Conservation (phyloP, 352 stramenopile genomes). For the Phytophthora cryptogea region DNA sequence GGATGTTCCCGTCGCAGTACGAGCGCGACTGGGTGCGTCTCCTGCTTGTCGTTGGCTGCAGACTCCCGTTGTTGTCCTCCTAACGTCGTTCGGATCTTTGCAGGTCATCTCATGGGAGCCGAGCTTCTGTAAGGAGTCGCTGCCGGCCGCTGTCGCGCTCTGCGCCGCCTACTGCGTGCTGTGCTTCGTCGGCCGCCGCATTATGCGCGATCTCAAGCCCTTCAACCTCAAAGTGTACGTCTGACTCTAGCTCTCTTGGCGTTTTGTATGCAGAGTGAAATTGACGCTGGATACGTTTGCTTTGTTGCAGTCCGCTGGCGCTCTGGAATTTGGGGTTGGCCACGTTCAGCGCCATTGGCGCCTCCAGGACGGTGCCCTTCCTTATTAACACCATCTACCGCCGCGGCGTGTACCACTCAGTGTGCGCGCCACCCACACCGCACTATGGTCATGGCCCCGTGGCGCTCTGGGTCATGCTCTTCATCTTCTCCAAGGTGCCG, state of each 20-base stretch:
- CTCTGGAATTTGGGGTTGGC: conserved; percentile 83
- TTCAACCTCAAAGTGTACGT: conserved; percentile 81
- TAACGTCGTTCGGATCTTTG: conserved; percentile 11
- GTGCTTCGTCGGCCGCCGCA: conserved; percentile 75
- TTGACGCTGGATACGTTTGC: conserved; percentile 16
- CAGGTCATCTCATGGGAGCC: conserved; percentile 72
- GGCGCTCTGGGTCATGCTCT: conserved; percentile 80
- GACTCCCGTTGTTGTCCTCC: background rate
- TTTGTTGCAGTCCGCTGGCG: conserved; percentile 49
- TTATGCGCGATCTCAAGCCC: conserved; percentile 80
- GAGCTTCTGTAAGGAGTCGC: conserved; percentile 68
- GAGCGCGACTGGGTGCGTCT: conserved; percentile 71
- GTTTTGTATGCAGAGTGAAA: conserved; percentile 20
- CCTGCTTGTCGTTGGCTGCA: background rate
- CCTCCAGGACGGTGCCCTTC: conserved; percentile 75
- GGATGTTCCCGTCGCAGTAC: conserved; percentile 66
- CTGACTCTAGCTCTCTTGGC: conserved; percentile 21
- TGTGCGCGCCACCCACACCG: conserved; percentile 69
- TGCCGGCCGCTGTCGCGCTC: conserved; percentile 59
- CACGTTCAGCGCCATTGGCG: conserved; percentile 83
- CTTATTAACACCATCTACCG: conserved; percentile 82
- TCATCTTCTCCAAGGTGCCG: conserved; percentile 91
- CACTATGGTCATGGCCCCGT: conserved; percentile 76
- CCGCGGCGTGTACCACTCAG: conserved; percentile 81
- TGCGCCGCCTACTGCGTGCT: conserved; percentile 73